Conservation (phyloP, 495 filamentous ascomycete genomes). For the Neurospora intermedia region DNA sequence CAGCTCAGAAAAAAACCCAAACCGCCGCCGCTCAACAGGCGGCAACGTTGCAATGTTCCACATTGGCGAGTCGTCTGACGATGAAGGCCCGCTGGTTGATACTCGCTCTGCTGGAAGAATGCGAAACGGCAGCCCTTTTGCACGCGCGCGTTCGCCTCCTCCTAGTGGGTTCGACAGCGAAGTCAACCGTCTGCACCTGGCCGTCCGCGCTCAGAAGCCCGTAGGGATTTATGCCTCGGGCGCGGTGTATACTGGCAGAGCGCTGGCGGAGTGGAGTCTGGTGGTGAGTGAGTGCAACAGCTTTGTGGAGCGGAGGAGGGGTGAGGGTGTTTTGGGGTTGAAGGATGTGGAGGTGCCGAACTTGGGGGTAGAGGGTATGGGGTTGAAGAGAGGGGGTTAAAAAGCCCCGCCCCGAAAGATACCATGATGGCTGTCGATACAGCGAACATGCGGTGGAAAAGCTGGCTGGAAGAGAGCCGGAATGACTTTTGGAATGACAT, state of each 20-base stretch:
- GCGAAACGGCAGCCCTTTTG: background rate
- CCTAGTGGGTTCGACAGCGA: slow-evolving; percentile 7
- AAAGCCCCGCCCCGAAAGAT: background rate
- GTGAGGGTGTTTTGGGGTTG: slow-evolving; percentile 71
- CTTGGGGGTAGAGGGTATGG: slow-evolving; percentile 76
- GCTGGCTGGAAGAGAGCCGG: background rate
- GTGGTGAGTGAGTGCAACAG: slow-evolving; percentile 82
- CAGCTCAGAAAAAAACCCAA: slow-evolving; percentile 2
- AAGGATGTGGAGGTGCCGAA: slow-evolving; percentile 77
- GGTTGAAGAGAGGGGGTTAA: slow-evolving; percentile 34
- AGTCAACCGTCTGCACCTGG: slow-evolving; percentile 1
- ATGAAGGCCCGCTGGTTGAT: slow-evolving; percentile 2
- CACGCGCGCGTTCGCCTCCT: slow-evolving; percentile 1
- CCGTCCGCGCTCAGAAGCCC: slow-evolving; percentile 27
- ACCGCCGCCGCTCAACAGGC: slow-evolving; percentile 14
- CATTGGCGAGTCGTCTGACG: background rate
- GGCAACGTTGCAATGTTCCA: slow-evolving; percentile 7
- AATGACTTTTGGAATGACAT: background rate
- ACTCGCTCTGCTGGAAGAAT: background rate
- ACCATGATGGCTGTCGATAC: background rate
- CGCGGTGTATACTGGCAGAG: slow-evolving; percentile 70
- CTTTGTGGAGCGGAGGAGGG: slow-evolving; percentile 78
- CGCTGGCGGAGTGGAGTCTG: slow-evolving; percentile 82
- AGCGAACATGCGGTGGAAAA: background rate
- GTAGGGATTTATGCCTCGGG: slow-evolving; percentile 26